phyloP scores from a whole-genome alignment of 495 filamentous ascomycete species.

The Tricharina praecox region DNA sequence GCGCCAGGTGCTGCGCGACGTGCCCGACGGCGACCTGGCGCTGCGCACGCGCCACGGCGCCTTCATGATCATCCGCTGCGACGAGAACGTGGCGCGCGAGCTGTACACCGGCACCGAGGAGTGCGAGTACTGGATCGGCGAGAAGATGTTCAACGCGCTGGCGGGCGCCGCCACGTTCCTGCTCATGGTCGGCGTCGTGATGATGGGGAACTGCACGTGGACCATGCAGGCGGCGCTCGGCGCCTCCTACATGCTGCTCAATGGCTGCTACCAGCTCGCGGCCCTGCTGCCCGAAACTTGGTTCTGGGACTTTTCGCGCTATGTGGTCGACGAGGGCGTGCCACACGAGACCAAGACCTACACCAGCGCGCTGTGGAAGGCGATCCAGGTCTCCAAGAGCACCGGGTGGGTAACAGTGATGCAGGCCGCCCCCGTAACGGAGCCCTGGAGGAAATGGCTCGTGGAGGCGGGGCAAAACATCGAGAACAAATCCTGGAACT shows the following conservation, averaged over 20 bases:
- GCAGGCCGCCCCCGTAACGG: conserved; percentile 1
- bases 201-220: conserved; percentile 46
- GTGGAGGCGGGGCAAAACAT: neutral
- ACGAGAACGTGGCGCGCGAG: conserved; percentile 46
- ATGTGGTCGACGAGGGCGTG: neutral
- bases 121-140: conserved; percentile 35
- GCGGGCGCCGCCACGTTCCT: conserved; percentile 42
- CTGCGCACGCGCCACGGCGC: conserved; percentile 39
- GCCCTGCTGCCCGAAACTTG: conserved; percentile 30
- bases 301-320: conserved; percentile 4
- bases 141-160: conserved; percentile 32
- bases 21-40: conserved; percentile 43
- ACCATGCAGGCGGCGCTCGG: conserved; percentile 42
- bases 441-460: conserved; percentile 1
- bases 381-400: neutral
- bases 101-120: conserved; percentile 45
- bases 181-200: conserved; percentile 43
- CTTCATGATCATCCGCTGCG: conserved; percentile 43
- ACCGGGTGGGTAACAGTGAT: conserved; percentile 3
- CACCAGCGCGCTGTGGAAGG: neutral
- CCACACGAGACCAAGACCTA: neutral
- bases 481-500: neutral
- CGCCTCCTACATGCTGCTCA: conserved; percentile 39
- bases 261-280: conserved; percentile 42
- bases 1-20: conserved; percentile 33